A percentile compares a stretch with the other conserved stretches of the same genome.
Conservation (phyloP, 1,284 basidiomycete genomes). For the Sporisorium exsertum region DNA sequence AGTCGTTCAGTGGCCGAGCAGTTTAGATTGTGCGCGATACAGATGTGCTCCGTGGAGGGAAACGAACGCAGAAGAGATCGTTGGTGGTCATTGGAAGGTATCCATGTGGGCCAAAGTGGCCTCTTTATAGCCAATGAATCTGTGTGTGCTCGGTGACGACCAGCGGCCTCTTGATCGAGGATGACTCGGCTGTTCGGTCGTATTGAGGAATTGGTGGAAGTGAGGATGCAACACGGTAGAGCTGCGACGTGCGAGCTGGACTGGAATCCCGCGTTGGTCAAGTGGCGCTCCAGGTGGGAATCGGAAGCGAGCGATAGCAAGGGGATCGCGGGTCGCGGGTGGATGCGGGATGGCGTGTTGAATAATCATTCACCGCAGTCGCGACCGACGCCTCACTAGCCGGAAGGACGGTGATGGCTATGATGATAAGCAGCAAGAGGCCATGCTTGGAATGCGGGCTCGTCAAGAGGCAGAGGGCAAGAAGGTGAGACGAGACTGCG, state of each 20-base stretch:
- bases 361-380: not conserved
- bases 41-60: not conserved
- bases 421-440: not conserved
- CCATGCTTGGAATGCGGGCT: not conserved
- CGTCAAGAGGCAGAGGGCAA: no score
- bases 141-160: not conserved
- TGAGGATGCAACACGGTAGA: not conserved
- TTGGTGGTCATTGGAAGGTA: not conserved
- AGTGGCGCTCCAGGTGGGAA: not conserved
- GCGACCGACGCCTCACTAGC: not conserved
- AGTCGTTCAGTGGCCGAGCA: not conserved
- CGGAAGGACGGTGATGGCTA: not conserved
- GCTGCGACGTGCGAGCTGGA: not conserved
- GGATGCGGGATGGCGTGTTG: not conserved
- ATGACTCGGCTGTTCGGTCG: not conserved
- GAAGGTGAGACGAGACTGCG: no score
- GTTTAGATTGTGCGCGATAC: not conserved
- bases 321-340: not conserved
- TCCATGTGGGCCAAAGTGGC: not conserved
- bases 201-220: not conserved
- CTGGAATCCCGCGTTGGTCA: not conserved
- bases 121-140: conserved; percentile 3
- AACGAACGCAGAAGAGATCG: not conserved
- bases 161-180: not conserved
- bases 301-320: not conserved